A percentile compares a stretch with the other conserved stretches of the same genome.
Conservation (phyloP, 768 basidiomycete genomes). For the Lactifluus echinatus region DNA sequence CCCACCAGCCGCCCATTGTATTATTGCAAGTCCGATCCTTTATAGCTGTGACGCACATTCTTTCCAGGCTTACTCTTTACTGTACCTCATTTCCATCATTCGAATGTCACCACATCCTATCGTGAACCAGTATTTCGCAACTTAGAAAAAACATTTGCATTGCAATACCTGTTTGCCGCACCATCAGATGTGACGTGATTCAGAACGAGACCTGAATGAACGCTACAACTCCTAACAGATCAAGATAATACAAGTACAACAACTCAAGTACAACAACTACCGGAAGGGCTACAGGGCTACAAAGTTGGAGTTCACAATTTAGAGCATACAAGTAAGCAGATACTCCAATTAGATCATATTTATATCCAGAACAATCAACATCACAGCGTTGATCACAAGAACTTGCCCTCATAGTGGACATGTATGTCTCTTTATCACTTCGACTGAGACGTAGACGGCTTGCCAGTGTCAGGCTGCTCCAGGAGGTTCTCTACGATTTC, state of each 20-base stretch:
- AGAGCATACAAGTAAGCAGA: not conserved
- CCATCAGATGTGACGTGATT: no score
- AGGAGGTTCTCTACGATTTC: conserved; percentile 54
- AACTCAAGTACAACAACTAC: not conserved
- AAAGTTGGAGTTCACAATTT: not conserved
- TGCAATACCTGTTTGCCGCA: not conserved
- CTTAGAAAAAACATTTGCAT: no score
- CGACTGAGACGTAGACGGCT: not conserved
- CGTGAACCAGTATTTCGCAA: not conserved
- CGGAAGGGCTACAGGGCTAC: conserved; percentile 8
- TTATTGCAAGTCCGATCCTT: not conserved
- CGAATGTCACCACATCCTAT: not conserved
- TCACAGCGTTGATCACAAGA: not conserved
- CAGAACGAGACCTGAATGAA: no score
- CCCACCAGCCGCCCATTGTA: not conserved
- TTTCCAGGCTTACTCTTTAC: not conserved
- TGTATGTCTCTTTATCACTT: not conserved
- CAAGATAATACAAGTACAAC: not conserved
- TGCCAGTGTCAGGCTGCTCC: conserved; percentile 22
- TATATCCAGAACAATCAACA: not conserved
- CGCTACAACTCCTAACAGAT: not conserved
- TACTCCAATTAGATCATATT: not conserved
- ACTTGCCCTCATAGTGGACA: not conserved
- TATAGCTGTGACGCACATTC: not conserved
- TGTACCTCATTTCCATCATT: not conserved